These are phyloP conservation scores for Malassezia slooffiae DNA, from an alignment of 1,284 basidiomycete species.

Conservation along the genomic window DNA sequence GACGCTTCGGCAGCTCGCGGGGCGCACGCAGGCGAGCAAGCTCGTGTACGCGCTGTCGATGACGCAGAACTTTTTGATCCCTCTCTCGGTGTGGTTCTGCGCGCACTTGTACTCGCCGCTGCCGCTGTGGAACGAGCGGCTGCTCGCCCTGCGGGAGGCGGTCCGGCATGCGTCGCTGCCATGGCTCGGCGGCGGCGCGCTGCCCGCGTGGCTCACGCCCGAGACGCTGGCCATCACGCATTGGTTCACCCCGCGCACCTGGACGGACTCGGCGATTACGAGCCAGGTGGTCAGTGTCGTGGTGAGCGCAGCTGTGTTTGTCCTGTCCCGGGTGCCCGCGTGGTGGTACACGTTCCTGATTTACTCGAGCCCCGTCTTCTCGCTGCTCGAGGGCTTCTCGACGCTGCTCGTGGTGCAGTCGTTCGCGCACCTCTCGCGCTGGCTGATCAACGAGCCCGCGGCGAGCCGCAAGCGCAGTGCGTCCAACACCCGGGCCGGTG, in stretches of 20 bases:
- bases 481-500: slow-evolving; percentile 17
- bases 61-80: slow-evolving; percentile 40
- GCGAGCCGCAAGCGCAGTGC: slow-evolving; percentile 41
- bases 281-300: neutral
- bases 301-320: slow-evolving; percentile 17
- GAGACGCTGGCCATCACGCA: too few relatives aligned
- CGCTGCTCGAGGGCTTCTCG: slow-evolving; percentile 42
- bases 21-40: slow-evolving; percentile 23
- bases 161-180: slow-evolving; percentile 2
- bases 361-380: slow-evolving; percentile 37
- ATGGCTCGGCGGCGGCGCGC: slow-evolving; percentile 8
- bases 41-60: slow-evolving; percentile 31
- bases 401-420: slow-evolving; percentile 43
- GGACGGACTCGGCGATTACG: neutral
- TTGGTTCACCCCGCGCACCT: too few relatives aligned
- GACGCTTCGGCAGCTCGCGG: slow-evolving; percentile 28
- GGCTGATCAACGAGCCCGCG: slow-evolving; percentile 62
- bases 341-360: slow-evolving; percentile 40
- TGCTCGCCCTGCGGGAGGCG: slow-evolving; percentile 4
- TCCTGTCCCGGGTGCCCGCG: slow-evolving; percentile 32
- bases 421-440: slow-evolving; percentile 30
- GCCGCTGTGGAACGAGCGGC: slow-evolving; percentile 6
- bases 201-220: neutral
- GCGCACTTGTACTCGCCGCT: slow-evolving; percentile 40
- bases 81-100: slow-evolving; percentile 35